These are phyloP conservation scores for Salix koriyanagi DNA, from an alignment of 345 rosid genomes.

Conservation along the genomic window DNA sequence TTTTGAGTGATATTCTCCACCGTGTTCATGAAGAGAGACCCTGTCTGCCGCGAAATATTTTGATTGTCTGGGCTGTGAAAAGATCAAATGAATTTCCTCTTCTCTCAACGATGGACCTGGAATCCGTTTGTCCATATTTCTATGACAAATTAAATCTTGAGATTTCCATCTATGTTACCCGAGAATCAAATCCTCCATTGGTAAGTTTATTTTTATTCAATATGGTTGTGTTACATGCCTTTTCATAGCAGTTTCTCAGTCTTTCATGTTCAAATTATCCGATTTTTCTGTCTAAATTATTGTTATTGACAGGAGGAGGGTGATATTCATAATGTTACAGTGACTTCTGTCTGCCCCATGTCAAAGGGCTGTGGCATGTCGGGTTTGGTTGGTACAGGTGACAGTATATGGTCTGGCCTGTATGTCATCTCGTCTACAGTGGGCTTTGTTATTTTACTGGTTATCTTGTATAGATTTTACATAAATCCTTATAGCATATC, in stretches of 20 bases:
- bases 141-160: conserved; percentile 53
- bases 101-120: conserved; percentile 53
- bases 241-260: not conserved
- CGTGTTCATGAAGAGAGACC: conserved; percentile 56
- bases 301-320: conserved; percentile 71
- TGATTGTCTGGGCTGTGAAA: conserved; percentile 81
- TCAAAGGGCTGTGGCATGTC: conserved; percentile 55
- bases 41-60: conserved; percentile 60
- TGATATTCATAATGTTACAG: conserved; percentile 13
- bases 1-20: conserved; percentile 72
- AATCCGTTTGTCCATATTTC: conserved; percentile 55
- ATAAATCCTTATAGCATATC: conserved; percentile 46
- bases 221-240: not conserved
- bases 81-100: conserved; percentile 73
- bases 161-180: conserved; percentile 57
- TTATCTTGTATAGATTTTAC: conserved; percentile 49
- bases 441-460: conserved; percentile 47
- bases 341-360: conserved; percentile 31
- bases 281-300: conserved; percentile 1
- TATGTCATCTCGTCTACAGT: conserved; percentile 51
- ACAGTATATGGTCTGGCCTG: conserved; percentile 67
- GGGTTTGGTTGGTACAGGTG: conserved; percentile 71
- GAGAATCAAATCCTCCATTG: conserved; percentile 65
- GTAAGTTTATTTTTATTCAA: conserved; percentile 31
- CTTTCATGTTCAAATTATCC: not conserved